Evolutionary conservation across 2,329 filamentous ascomycete species (phyloP).

Genomic region (Emergomyces africanus): DNA sequence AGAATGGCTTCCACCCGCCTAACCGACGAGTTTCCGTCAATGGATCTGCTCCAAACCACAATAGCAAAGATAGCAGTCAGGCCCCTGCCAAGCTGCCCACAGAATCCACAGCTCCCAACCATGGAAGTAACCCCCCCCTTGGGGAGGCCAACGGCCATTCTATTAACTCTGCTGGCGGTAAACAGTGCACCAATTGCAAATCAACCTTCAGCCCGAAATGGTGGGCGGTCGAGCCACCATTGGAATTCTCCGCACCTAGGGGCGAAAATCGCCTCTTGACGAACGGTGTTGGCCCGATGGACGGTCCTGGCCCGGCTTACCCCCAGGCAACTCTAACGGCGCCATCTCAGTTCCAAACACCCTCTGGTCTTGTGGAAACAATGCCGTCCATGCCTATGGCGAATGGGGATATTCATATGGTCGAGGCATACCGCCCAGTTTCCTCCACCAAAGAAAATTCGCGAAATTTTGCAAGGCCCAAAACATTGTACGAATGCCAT

Average conservation of each 20-base stretch:
- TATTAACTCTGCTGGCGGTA: slow-evolving; percentile 6
- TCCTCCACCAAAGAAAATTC: slow-evolving; percentile 8
- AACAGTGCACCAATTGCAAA: slow-evolving; percentile 29
- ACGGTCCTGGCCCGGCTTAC: slow-evolving; percentile 5
- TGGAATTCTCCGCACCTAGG: slow-evolving; percentile 31
- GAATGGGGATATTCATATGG: slow-evolving; percentile 2
- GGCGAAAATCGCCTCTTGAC: slow-evolving; percentile 28
- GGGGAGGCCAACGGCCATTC: slow-evolving; percentile 20
- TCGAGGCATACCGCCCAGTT: slow-evolving; percentile 7
- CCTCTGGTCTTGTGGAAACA: neutral
- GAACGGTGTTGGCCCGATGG: slow-evolving; percentile 21
- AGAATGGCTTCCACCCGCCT: slow-evolving; percentile 19
- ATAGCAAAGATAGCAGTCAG: slow-evolving; percentile 13
- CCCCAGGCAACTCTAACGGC: neutral
- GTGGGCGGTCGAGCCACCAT: slow-evolving; percentile 46
- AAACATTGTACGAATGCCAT: slow-evolving; percentile 53
- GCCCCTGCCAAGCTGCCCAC: slow-evolving; percentile 7
- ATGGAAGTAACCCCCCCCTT: slow-evolving; percentile 10
- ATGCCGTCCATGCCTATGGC: neutral
- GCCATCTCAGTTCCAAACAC: slow-evolving; percentile 14
- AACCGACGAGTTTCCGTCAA: slow-evolving; percentile 46
- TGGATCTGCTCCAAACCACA: slow-evolving; percentile 14
- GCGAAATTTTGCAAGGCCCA: slow-evolving; percentile 5
- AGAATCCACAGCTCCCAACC: slow-evolving; percentile 7
- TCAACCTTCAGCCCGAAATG: slow-evolving; percentile 38